Evolutionary conservation across 192 early-diverging fungal species (phyloP).

Genomic region (Dimargaris xerosporica): DNA sequence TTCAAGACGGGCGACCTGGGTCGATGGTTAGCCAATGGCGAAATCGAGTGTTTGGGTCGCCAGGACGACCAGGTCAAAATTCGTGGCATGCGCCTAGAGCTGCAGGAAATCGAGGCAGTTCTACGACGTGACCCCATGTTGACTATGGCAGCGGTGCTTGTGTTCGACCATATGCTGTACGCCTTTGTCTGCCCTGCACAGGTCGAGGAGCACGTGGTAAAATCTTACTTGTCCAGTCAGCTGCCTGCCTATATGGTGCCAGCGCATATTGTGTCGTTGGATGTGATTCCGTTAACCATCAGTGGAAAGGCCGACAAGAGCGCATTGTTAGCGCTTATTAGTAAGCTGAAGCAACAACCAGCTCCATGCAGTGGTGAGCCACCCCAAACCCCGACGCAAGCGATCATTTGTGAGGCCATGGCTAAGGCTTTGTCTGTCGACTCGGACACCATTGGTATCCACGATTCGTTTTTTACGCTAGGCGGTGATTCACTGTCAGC

Average conservation of each 20-base stretch:
- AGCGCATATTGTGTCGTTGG: background rate
- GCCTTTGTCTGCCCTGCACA: background rate
- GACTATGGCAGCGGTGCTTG: background rate
- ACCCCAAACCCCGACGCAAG: background rate
- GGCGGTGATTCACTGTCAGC: constrained; percentile 8
- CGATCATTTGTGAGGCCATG: background rate
- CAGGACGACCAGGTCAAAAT: background rate
- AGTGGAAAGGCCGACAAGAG: background rate
- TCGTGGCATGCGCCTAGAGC: background rate
- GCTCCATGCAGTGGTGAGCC: no score
- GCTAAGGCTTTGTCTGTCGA: background rate
- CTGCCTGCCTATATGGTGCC: constrained; percentile 9
- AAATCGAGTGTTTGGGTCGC: background rate
- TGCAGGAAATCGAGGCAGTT: background rate
- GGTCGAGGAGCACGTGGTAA: background rate
- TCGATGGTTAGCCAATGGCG: constrained; percentile 1
- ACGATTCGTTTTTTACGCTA: background rate
- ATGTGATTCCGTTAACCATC: background rate
- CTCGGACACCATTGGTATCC: background rate
- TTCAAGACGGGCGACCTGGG: constrained; percentile 1
- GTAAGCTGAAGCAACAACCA: no score
- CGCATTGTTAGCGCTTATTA: background rate
- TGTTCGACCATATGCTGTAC: background rate
- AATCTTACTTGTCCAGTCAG: background rate
- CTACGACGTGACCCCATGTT: background rate